Base-by-base conservation (phyloP, 768 basidiomycete genomes). In the Trametopsis cervina region DNA sequence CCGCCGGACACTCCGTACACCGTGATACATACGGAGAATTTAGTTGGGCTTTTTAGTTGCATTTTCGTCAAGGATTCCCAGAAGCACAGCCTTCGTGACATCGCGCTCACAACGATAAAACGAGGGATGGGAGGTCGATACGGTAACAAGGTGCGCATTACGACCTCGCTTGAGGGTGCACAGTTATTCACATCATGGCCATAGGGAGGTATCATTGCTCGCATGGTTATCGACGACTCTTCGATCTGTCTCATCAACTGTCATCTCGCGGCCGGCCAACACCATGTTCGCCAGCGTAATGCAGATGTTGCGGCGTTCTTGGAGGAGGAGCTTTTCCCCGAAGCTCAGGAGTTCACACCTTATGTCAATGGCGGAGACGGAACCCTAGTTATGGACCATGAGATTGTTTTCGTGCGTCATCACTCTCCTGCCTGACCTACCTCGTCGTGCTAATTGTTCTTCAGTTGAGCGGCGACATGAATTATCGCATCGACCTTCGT, bases 231-330 rank as follows among this genome's bases (percentile, higher is more conserved):
- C 39, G 92, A 92, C 51, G 92, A 97, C 63, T 87, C 93, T 1
- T 94, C 90, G 0, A 62, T 97, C 12, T 98, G 95, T 66, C 86
- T 96, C 59, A 81, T 98, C 69, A 99, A 99, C 66, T 92, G 89
- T 55, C 95, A 99, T 72, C 77, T 99, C 50, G 95, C 94, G n/a
- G 90, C 91, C 4, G 95, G 95, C 1, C 94, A 97, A 59, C 76
- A 78, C 47, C 85, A 87, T 42, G 77, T 86, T 15, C 77, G 86
- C 1, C 75, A 86, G 52, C 76, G 95, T 15, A 96, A 96, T 57
- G 80, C 84, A 2, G 95, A 99, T 64, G 71, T 93, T 10, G 83
- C 87, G 4, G 85, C 82, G 0, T 87, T 98, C 50, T 66, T 97
- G 50, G 95, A 98, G 57, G 85, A 88, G 52, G 63, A 75, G 1